These are phyloP conservation scores for Pinus taeda DNA, from an alignment of 75 land plant genomes.

Conservation along the genomic window DNA sequence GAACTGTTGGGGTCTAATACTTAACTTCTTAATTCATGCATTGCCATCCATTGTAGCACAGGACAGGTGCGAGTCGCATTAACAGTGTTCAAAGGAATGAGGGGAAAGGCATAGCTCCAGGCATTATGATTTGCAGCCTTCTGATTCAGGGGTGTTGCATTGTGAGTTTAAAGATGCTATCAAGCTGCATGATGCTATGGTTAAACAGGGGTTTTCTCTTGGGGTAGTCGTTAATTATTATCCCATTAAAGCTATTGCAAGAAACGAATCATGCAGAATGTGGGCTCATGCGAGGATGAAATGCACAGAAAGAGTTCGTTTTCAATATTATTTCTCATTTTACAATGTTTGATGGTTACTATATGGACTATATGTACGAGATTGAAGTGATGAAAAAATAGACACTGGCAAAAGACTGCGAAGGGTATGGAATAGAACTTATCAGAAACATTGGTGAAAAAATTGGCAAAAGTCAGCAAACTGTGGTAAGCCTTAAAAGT, in stretches of 20 bases:
- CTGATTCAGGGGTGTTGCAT: slow-evolving; percentile 45
- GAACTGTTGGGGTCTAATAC: slow-evolving; percentile 30
- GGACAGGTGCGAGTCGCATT: slow-evolving; percentile 28
- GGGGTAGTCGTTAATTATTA: slow-evolving; percentile 34
- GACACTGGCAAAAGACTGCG: no score
- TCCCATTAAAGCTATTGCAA: slow-evolving; percentile 40
- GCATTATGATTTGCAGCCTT: slow-evolving; percentile 53
- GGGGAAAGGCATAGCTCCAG: slow-evolving; percentile 20
- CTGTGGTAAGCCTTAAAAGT: no score
- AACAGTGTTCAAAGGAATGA: slow-evolving; percentile 27
- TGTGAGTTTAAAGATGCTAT: slow-evolving; percentile 18
- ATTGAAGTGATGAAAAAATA: no score
- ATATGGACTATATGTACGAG: slow-evolving; percentile 17
- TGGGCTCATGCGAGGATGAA: slow-evolving; percentile 25
- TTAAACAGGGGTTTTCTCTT: slow-evolving; percentile 17
- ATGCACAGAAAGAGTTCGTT: slow-evolving; percentile 22
- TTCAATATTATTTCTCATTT: slow-evolving; percentile 28
- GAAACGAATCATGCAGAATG: slow-evolving; percentile 30
- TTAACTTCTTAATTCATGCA: background rate
- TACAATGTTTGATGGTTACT: slow-evolving; percentile 25
- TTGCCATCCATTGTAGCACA: slow-evolving; percentile 22
- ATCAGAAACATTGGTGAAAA: no score
- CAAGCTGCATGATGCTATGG: slow-evolving; percentile 21
- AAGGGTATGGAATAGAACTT: no score
- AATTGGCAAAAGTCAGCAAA: no score